phyloP scores from a whole-genome alignment of 2,329 filamentous ascomycete species.

The Sarocladium oryzae region DNA sequence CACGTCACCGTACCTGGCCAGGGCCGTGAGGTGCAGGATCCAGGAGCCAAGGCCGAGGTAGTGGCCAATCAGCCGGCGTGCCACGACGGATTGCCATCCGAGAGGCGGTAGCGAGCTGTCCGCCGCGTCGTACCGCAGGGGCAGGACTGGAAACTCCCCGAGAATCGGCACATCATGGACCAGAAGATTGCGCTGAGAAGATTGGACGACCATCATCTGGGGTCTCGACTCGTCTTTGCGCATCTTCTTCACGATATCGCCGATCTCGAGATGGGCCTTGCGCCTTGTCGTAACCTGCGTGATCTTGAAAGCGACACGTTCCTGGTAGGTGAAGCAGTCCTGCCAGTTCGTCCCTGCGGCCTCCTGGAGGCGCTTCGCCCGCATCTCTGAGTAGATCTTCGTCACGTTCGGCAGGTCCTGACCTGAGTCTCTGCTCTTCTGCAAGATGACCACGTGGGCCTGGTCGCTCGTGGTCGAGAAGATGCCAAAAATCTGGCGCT shows the following conservation, averaged over 20 bases:
- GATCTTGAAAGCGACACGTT: conserved; percentile 76
- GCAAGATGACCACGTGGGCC: conserved; percentile 83
- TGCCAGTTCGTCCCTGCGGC: conserved; percentile 67
- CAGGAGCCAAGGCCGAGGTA: conserved; percentile 91
- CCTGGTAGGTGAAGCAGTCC: conserved; percentile 79
- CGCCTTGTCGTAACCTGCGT: conserved; percentile 83
- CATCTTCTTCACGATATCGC: conserved; percentile 84
- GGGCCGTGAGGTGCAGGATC: conserved; percentile 79
- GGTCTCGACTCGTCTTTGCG: conserved; percentile 76
- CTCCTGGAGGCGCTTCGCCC: conserved; percentile 59
- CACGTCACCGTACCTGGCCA: conserved; percentile 88
- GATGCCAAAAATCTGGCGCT: conserved; percentile 86
- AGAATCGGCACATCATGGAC: conserved; percentile 80
- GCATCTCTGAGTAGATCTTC: conserved; percentile 76
- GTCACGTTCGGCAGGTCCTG: conserved; percentile 87
- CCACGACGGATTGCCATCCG: conserved; percentile 87
- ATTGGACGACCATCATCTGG: conserved; percentile 82
- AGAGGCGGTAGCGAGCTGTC: conserved; percentile 87
- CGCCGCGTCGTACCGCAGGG: conserved; percentile 71
- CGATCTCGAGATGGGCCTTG: conserved; percentile 82
- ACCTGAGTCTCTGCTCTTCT: conserved; percentile 66
- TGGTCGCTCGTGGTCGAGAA: conserved; percentile 79
- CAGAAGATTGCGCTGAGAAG: conserved; percentile 73
- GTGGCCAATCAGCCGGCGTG: conserved; percentile 77
- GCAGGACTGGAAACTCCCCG: conserved; percentile 76